These are phyloP conservation scores for Hymenoscyphus occultus DNA, from an alignment of 2,329 filamentous ascomycete species.

Conservation along the genomic window DNA sequence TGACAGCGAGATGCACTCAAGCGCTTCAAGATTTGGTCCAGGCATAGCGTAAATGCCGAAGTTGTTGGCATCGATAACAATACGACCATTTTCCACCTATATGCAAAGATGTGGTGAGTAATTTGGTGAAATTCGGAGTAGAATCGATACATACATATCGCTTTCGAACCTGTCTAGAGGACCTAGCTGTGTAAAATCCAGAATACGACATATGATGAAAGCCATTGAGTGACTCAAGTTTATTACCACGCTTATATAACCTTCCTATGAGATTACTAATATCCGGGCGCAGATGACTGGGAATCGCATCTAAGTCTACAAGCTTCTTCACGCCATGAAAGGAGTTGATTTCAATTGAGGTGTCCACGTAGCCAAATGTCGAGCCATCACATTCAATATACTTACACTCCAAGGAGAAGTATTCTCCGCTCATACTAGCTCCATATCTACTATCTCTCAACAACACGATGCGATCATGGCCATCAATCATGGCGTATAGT, in stretches of 20 bases:
- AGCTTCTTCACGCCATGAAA: conserved; percentile 20
- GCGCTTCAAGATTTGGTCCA: conserved; percentile 15
- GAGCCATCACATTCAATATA: conserved; percentile 23
- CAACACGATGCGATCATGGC: conserved; percentile 18
- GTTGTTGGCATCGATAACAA: conserved; percentile 23
- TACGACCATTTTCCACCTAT: conserved; percentile 22
- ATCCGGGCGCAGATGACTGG: conserved; percentile 20
- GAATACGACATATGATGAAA: conserved; percentile 24
- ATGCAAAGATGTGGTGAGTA: conserved; percentile 11
- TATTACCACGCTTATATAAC: conserved; percentile 15
- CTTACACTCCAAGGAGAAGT: conserved; percentile 17
- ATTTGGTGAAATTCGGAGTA: background rate
- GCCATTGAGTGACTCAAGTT: conserved; percentile 20
- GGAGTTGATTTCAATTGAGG: conserved; percentile 18
- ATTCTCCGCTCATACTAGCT: conserved; percentile 21
- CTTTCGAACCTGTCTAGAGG: conserved; percentile 20
- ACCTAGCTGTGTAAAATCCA: conserved; percentile 22
- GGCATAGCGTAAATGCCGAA: conserved; percentile 20
- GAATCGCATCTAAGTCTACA: conserved; percentile 19
- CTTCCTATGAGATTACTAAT: conserved; percentile 12
- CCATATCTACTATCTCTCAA: conserved; percentile 29
- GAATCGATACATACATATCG: conserved; percentile 18
- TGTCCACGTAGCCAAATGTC: conserved; percentile 22
- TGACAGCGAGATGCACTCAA: conserved; percentile 4
- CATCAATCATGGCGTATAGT: conserved; percentile 22